A percentile compares a stretch with the other conserved stretches of the same genome.
Evolutionary conservation across 1,139 yeast species (phyloP).

Genomic region (Sugiyamaella castrensis): DNA sequence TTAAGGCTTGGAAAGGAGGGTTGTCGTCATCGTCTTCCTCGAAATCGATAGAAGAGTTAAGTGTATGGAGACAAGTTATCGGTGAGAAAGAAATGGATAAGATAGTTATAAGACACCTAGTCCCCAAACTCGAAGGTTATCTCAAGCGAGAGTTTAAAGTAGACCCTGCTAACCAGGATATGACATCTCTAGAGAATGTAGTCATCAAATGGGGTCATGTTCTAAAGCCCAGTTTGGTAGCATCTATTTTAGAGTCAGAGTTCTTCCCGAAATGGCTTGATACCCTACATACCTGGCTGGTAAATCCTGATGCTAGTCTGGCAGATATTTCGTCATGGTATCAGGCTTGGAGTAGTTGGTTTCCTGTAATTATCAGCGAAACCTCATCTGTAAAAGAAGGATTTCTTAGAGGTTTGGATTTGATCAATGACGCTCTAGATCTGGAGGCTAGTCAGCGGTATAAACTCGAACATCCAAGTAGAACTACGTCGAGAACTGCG

Average conservation of each 20-base stretch:
- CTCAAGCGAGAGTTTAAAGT: constrained; percentile 29
- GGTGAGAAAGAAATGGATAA: constrained; percentile 35
- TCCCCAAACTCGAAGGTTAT: constrained; percentile 38
- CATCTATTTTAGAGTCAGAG: constrained; percentile 28
- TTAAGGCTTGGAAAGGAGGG: constrained; percentile 35
- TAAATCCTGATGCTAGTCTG: constrained; percentile 20
- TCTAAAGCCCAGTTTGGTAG: constrained; percentile 23
- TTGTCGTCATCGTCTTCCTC: neutral
- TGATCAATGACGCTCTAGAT: constrained; percentile 38
- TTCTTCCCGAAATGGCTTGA: constrained; percentile 39
- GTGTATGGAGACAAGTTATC: constrained; percentile 41
- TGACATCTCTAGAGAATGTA: constrained; percentile 25
- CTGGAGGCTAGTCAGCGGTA: constrained; percentile 17
- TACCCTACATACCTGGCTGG: constrained; percentile 35
- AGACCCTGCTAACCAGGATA: constrained; percentile 36
- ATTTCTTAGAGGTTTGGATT: constrained; percentile 34
- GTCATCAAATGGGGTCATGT: constrained; percentile 30
- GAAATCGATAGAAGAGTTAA: constrained; percentile 35
- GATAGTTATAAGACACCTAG: constrained; percentile 30
- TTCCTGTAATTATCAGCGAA: constrained; percentile 28
- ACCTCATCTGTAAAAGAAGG: constrained; percentile 27
- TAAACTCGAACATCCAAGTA: constrained; percentile 5
- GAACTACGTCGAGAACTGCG: neutral
- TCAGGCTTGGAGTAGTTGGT: constrained; percentile 33
- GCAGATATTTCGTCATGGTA: constrained; percentile 35